A percentile compares a stretch with the other conserved stretches of the same genome.
Evolutionary conservation across 148 eudicot genomes (phyloP).

Genomic region (Oxyria digyna): DNA sequence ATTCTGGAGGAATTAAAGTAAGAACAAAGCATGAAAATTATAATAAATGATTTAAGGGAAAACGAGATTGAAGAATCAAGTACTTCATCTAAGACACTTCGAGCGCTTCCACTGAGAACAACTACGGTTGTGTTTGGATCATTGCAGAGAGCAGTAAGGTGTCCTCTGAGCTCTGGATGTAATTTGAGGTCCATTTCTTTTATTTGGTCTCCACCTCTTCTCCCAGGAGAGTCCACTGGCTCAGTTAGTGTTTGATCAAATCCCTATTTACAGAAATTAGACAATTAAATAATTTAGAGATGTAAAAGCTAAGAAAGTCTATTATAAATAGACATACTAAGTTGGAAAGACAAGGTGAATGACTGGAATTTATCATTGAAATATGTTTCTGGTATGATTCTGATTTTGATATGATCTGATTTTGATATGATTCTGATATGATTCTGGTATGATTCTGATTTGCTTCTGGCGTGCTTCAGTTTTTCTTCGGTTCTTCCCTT

Average conservation of each 20-base stretch:
- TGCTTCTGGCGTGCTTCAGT: no score
- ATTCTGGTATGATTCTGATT: no score
- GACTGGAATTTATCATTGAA: no score
- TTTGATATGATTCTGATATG: no score
- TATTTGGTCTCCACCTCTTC: slow-evolving; percentile 87
- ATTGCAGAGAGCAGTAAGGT: slow-evolving; percentile 54
- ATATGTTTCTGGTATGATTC: no score
- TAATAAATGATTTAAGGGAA: background rate
- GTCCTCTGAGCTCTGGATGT: slow-evolving; percentile 65
- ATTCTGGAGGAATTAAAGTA: slow-evolving; percentile 34
- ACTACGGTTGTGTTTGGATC: slow-evolving; percentile 84
- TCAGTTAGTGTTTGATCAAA: slow-evolving; percentile 84
- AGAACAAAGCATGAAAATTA: background rate
- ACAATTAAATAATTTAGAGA: background rate
- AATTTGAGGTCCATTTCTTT: no score
- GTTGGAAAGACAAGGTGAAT: no score
- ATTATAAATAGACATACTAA: no score
- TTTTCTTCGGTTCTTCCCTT: no score
- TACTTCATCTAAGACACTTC: slow-evolving; percentile 67
- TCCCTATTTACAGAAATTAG: slow-evolving; percentile 35
- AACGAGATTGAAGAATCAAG: background rate
- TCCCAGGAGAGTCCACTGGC: slow-evolving; percentile 75
- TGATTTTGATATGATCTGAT: no score
- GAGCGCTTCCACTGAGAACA: slow-evolving; percentile 85
- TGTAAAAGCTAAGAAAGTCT: no score